A percentile compares a stretch with the other conserved stretches of the same genome.
Conservation (phyloP, 106 monocot species). For the Gastrodia elata region DNA sequence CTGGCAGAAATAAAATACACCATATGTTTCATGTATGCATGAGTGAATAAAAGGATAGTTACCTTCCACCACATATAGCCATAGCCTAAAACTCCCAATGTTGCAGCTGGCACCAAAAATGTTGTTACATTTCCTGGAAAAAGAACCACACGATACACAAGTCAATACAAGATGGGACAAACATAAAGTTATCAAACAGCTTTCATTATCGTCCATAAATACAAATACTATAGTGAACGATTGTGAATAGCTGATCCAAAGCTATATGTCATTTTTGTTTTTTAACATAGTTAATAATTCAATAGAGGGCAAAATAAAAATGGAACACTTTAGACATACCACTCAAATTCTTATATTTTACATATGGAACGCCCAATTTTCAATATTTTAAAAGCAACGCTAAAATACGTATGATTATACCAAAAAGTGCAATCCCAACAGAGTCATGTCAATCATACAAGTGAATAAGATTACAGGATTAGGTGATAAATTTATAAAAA, state of each 20-base stretch:
- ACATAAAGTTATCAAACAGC: neutral
- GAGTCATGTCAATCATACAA: no score
- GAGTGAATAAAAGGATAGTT: slow-evolving; percentile 10
- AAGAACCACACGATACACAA: slow-evolving; percentile 3
- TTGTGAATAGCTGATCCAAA: neutral
- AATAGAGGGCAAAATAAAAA: neutral
- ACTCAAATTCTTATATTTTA: no score
- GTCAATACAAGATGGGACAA: neutral
- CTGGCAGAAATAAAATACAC: neutral
- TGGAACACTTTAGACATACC: no score
- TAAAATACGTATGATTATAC: no score
- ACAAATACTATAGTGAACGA: neutral
- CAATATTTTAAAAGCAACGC: no score
- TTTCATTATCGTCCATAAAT: neutral
- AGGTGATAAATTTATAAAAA: no score
- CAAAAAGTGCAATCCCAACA: no score
- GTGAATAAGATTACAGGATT: no score
- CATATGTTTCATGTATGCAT: neutral
- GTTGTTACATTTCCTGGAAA: slow-evolving; percentile 46
- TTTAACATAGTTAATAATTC: neutral
- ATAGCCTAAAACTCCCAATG: slow-evolving; percentile 67
- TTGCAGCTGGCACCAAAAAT: slow-evolving; percentile 66
- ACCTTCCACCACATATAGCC: slow-evolving; percentile 99
- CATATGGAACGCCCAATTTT: no score
- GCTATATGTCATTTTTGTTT: neutral